Conservation (phyloP, 1,139 yeast genomes). For the Candida frijolesensis region DNA sequence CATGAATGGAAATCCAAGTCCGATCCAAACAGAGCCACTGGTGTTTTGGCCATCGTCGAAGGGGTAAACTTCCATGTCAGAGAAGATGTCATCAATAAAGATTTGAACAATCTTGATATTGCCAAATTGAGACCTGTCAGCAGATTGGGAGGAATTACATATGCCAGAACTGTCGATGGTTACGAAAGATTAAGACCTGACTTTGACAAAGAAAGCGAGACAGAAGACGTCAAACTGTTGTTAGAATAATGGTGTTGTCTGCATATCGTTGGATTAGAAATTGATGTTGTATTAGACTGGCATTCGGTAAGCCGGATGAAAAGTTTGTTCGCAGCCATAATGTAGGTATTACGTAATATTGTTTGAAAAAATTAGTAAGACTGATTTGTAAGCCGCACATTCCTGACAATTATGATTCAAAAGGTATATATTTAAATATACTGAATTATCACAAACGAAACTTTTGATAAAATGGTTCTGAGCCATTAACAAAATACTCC, state of each 20-base stretch:
- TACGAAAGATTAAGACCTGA: conserved; percentile 49
- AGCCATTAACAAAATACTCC: neutral
- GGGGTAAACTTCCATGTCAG: conserved; percentile 60
- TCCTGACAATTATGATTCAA: neutral
- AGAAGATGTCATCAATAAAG: conserved; percentile 53
- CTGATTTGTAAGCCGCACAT: neutral
- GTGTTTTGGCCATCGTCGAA: conserved; percentile 49
- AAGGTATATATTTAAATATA: neutral
- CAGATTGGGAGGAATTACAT: conserved; percentile 58
- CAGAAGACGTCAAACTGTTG: conserved; percentile 13
- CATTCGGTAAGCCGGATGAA: no score
- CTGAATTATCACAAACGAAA: neutral
- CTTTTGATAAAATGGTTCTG: neutral
- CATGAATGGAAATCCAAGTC: conserved; percentile 50
- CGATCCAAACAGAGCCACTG: conserved; percentile 38
- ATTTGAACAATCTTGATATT: conserved; percentile 42
- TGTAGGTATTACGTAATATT: neutral
- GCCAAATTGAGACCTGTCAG: conserved; percentile 54
- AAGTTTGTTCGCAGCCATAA: neutral
- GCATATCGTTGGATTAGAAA: no score
- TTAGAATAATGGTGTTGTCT: conserved; percentile 2
- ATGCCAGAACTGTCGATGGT: conserved; percentile 45
- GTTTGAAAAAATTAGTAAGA: neutral
- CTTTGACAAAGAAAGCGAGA: conserved; percentile 22
- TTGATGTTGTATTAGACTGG: neutral